Conservation (phyloP, 169 alveolate genomes). For the Cryptosporidium xiaoi region DNA sequence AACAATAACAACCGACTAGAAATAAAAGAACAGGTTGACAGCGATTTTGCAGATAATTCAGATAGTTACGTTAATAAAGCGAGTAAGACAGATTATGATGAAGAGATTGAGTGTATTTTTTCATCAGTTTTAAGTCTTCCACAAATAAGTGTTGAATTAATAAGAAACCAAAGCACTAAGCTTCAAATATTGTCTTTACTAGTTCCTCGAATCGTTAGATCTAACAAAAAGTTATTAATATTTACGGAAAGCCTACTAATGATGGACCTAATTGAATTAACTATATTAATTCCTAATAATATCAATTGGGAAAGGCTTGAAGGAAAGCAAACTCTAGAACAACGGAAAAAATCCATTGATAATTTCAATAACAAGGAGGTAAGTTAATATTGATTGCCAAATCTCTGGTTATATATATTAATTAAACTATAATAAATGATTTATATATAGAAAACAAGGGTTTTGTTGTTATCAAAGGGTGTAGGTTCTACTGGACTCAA, state of each 20-base stretch:
- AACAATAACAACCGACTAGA: constrained; percentile 8
- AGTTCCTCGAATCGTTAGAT: constrained; percentile 5
- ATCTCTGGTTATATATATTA: too few relatives aligned
- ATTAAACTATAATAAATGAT: neutral
- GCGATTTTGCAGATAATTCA: neutral
- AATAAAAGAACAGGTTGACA: constrained; percentile 15
- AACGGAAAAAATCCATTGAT: constrained; percentile 2
- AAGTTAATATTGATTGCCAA: neutral
- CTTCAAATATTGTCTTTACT: constrained; percentile 20
- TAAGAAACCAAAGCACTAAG: constrained; percentile 54
- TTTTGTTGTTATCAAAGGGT: constrained; percentile 84
- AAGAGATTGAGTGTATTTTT: neutral
- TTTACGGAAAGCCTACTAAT: constrained; percentile 44
- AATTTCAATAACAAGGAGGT: constrained; percentile 39
- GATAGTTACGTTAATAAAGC: neutral
- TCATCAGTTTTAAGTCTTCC: neutral
- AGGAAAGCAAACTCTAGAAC: constrained; percentile 26
- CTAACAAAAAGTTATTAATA: constrained; percentile 10
- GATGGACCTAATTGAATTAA: constrained; percentile 48
- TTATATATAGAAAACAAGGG: constrained; percentile 75
- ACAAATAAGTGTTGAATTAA: constrained; percentile 42
- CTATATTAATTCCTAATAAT: constrained; percentile 48
- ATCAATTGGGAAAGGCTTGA: constrained; percentile 59
- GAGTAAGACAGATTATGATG: neutral
- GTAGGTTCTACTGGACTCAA: constrained; percentile 87